phyloP scores from a whole-genome alignment of 2,329 filamentous ascomycete species.

The Talaromyces sp. region DNA sequence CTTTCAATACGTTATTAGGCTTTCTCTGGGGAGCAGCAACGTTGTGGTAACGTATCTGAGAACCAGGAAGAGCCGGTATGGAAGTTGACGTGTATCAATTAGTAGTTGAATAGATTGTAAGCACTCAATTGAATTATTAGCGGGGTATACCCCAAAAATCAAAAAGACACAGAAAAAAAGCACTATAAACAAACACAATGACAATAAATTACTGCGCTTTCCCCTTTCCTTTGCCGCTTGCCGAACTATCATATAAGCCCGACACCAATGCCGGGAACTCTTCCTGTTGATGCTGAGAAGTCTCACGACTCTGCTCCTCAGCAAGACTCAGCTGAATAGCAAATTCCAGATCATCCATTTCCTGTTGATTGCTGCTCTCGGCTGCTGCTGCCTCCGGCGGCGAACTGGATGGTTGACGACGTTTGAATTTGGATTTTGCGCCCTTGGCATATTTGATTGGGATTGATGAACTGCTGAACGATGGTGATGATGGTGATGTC shows the following conservation, averaged over 20 bases:
- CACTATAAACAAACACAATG: background rate
- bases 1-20: too few species aligned
- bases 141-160: background rate
- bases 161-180: background rate
- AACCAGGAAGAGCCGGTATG: too few species aligned
- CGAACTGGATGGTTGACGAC: constrained; percentile 15
- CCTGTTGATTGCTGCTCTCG: constrained; percentile 39
- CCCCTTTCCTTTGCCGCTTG: constrained; percentile 34
- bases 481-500: background rate
- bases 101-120: background rate
- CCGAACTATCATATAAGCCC: constrained; percentile 21
- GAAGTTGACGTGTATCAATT: background rate
- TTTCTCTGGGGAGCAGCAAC: too few species aligned
- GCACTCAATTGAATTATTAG: background rate
- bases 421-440: constrained; percentile 17
- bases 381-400: constrained; percentile 16
- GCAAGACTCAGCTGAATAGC: constrained; percentile 59
- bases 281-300: constrained; percentile 22
- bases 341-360: constrained; percentile 56
- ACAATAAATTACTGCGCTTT: background rate
- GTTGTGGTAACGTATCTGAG: too few species aligned
- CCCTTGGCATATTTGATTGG: constrained; percentile 34
- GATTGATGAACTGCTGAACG: constrained; percentile 21
- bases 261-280: constrained; percentile 29
- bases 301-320: constrained; percentile 49